These are phyloP conservation scores for Penicillium subrubescens DNA, from an alignment of 495 filamentous ascomycete genomes.

Conservation along the genomic window DNA sequence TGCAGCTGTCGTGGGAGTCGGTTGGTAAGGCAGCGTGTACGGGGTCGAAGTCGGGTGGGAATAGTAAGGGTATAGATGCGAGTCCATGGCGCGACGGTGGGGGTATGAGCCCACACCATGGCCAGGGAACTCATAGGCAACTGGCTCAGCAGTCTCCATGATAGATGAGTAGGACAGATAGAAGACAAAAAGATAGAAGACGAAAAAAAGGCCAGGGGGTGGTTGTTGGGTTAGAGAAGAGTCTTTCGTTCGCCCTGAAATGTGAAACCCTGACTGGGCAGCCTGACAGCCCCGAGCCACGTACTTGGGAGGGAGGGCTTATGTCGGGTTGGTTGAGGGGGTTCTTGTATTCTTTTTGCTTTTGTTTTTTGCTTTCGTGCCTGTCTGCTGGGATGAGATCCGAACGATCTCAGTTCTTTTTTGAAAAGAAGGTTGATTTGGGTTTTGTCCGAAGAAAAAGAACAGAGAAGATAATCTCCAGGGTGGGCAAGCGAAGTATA, in stretches of 20 bases:
- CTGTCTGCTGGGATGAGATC: neutral
- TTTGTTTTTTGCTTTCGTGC: neutral
- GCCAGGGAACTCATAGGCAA: constrained; percentile 46
- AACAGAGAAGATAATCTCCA: too few relatives aligned
- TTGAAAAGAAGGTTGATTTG: neutral
- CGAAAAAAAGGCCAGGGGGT: neutral
- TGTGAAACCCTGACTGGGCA: neutral
- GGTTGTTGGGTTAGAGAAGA: neutral
- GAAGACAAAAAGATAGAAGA: neutral
- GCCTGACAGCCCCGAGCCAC: constrained; percentile 1
- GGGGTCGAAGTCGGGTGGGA: constrained; percentile 34
- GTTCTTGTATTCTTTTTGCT: neutral
- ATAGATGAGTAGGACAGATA: neutral
- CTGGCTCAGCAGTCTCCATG: constrained; percentile 50
- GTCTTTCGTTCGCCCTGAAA: neutral
- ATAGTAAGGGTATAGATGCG: constrained; percentile 44
- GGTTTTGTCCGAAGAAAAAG: neutral
- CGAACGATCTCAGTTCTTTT: neutral
- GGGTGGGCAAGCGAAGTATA: neutral
- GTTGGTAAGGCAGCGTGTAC: constrained; percentile 41
- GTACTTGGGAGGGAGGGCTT: neutral
- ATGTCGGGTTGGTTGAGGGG: neutral
- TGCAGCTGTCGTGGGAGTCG: constrained; percentile 34
- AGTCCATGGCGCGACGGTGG: constrained; percentile 42
- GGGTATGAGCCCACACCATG: constrained; percentile 41